Evolutionary conservation across 2,329 filamentous ascomycete species (phyloP), one percentile per base, ranked within the genome.

Genomic region (Nemania serpens): DNA sequence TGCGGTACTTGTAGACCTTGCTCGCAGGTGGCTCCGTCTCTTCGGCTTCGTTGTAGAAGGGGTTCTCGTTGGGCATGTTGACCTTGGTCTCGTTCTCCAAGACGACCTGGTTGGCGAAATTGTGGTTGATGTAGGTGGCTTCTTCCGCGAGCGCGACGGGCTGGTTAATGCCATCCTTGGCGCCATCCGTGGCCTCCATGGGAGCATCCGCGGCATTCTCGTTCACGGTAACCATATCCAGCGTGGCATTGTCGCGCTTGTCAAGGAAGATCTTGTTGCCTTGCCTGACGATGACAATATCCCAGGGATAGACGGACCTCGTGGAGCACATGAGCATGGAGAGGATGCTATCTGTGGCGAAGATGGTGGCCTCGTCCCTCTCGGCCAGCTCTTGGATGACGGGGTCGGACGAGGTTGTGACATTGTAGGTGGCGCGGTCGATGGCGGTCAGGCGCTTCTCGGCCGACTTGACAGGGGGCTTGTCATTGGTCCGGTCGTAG

Each of bases 311-410:
- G 66, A 99, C 91, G 59, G 92, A 97, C 73, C 96, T 91, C 61
- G 95, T 91, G 53, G 95, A 88, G 80, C 95, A 99, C 95, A 99
- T 99, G 72, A 99, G 89, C 93, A 97, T 98, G 68, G 94, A 98
- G 62, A 99, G 87, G 71, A 99, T 93, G 79, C 90, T 97, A 78
- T 97, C 93, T 46, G 95, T 97, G 66, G 95, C 93, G 75, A 98
- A 99, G 73, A 99, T 94, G 69, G 91, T 95, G 48, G 93, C 95
- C 80, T 97, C 93, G 74, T 96, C 88, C 82, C 93, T 96, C 71
- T 98, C 94, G 65, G 95, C 91, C 58, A 98, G 87, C 75, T 98
- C 94, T 81, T 98, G 94, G 75, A 99, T 96, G 71, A 99, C 87
- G 48, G 95, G 95, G 76, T 99, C 95, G 69, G 91, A 92, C 22